Percentiles rank a stretch among this genome's conserved stretches.
Conservation (phyloP, 257 asterid species). For the Nicotiana noctiflora region DNA sequence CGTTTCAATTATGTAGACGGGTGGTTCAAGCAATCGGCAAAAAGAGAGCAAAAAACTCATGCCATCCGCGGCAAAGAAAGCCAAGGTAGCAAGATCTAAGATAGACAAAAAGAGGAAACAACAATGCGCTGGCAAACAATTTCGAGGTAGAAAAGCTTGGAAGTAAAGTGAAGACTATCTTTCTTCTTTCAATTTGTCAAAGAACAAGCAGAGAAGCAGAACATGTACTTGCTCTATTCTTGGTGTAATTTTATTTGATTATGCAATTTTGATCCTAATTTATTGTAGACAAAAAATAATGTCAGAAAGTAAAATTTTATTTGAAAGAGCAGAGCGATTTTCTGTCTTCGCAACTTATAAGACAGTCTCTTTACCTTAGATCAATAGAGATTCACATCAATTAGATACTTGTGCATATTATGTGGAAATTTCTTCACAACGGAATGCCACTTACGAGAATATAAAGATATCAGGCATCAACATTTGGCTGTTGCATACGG, state of each 20-base stretch:
- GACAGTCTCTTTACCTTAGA: not conserved
- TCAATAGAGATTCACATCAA: too few relatives aligned
- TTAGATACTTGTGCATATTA: too few relatives aligned
- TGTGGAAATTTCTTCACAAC: too few relatives aligned
- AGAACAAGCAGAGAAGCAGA: not conserved
- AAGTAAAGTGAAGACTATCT: constrained; percentile 26
- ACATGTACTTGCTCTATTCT: not conserved
- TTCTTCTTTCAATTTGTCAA: not conserved
- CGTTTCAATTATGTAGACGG: constrained; percentile 43
- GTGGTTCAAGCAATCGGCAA: constrained; percentile 72
- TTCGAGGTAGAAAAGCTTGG: constrained; percentile 97
- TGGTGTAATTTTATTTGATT: not conserved
- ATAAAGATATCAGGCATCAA: too few relatives aligned
- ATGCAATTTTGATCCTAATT: not conserved
- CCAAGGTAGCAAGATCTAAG: constrained; percentile 39
- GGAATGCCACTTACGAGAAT: too few relatives aligned
- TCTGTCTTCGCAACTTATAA: not conserved
- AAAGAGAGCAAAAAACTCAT: constrained; percentile 68
- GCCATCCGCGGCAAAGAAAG: constrained; percentile 73
- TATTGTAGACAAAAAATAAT: not conserved
- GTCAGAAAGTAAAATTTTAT: not conserved
- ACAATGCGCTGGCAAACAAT: constrained; percentile 50
- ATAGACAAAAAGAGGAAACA: constrained; percentile 40
- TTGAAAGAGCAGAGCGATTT: not conserved
- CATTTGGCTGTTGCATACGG: too few relatives aligned